Evolutionary conservation across 2,329 filamentous ascomycete genomes (phyloP).

Genomic region (Cladorrhinum sp.): DNA sequence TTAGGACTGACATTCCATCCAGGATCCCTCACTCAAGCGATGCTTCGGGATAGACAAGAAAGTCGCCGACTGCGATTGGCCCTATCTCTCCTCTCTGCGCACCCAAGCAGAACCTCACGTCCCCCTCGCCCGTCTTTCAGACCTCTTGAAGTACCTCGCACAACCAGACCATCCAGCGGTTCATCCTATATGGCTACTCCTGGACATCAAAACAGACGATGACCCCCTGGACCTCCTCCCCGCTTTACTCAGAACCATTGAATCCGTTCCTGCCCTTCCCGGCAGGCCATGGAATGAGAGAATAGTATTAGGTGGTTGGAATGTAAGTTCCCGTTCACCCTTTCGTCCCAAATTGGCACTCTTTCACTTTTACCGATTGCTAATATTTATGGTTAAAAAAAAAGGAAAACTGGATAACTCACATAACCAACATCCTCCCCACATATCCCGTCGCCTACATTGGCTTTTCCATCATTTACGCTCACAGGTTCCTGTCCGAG

Average conservation of each 20-base stretch:
- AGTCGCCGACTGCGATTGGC: slow-evolving; percentile 74
- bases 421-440: slow-evolving; percentile 61
- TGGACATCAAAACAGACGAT: slow-evolving; percentile 85
- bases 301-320: slow-evolving; percentile 81
- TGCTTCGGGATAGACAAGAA: slow-evolving; percentile 75
- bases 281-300: slow-evolving; percentile 65
- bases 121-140: slow-evolving; percentile 68
- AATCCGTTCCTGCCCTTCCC: slow-evolving; percentile 42
- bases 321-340: slow-evolving; percentile 42
- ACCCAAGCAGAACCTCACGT: slow-evolving; percentile 67
- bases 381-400: slow-evolving; percentile 2
- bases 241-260: slow-evolving; percentile 63
- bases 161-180: slow-evolving; percentile 59
- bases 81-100: slow-evolving; percentile 63
- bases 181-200: slow-evolving; percentile 72
- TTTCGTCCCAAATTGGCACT: background rate
- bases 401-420: slow-evolving; percentile 64
- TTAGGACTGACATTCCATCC: slow-evolving; percentile 1
- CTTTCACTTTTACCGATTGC: background rate
- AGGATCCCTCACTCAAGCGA: slow-evolving; percentile 74
- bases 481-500: slow-evolving; percentile 61
- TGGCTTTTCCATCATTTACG: slow-evolving; percentile 63
- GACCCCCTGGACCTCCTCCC: slow-evolving; percentile 67
- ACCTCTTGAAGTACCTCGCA: slow-evolving; percentile 70
- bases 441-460: slow-evolving; percentile 65